Evolutionary conservation across 139 green algal species (phyloP).

Genomic region (Zygnema cylindricum): DNA sequence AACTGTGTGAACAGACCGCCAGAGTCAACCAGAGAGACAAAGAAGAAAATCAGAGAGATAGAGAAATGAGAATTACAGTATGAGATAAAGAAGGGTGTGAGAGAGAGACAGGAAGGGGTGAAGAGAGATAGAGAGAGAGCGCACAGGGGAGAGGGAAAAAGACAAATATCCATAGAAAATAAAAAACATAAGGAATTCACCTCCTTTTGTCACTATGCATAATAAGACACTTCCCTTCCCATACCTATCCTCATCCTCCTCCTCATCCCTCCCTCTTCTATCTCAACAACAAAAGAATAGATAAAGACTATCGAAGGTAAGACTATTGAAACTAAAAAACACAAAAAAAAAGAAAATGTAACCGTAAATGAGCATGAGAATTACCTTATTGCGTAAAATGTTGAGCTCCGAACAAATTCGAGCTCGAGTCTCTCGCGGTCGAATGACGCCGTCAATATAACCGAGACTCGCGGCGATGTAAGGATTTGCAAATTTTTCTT

Average conservation of each 20-base stretch:
- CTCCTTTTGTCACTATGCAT: background rate
- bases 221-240: too few relatives aligned
- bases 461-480: slow-evolving; percentile 69
- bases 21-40: too few relatives aligned
- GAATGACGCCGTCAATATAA: slow-evolving; percentile 76
- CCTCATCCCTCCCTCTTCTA: background rate
- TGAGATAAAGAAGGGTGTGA: too few relatives aligned
- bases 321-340: background rate
- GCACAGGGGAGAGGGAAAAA: background rate
- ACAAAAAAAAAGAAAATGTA: background rate
- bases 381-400: slow-evolving; percentile 65
- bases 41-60: too few relatives aligned
- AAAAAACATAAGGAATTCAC: background rate
- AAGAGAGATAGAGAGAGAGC: background rate
- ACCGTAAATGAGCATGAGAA: background rate
- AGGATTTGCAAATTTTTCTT: slow-evolving; percentile 63
- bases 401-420: slow-evolving; percentile 68
- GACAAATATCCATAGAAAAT: background rate
- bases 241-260: background rate
- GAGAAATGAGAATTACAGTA: too few relatives aligned
- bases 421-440: slow-evolving; percentile 67
- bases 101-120: background rate
- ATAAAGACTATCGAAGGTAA: background rate
- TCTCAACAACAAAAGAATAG: background rate
- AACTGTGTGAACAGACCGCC: too few relatives aligned